phyloP scores from a whole-genome alignment of 441 rosid species.

The Adansonia madagascariensis region DNA sequence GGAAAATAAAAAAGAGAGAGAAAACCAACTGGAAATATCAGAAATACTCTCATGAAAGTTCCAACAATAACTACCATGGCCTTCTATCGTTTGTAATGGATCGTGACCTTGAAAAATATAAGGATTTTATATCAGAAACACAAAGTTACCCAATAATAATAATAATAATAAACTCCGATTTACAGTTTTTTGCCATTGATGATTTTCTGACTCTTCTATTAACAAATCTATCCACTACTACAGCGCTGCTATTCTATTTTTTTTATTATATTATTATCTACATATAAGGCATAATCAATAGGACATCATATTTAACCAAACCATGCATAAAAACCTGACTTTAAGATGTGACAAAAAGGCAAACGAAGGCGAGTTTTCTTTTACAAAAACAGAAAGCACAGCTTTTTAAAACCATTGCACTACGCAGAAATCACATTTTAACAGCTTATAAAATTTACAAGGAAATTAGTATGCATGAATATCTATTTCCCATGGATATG shows the following conservation, averaged over 20 bases:
- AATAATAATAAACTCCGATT: background rate
- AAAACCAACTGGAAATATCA: background rate
- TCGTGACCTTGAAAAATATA: background rate
- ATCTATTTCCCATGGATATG: background rate
- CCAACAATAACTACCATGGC: background rate
- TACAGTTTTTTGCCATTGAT: constrained; percentile 1
- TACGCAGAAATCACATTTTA: background rate
- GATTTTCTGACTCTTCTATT: background rate
- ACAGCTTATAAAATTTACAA: background rate
- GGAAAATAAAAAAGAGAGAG: background rate
- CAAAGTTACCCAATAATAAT: background rate
- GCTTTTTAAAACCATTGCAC: background rate
- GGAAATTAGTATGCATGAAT: background rate
- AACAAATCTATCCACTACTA: background rate
- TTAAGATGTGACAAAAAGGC: background rate
- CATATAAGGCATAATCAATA: background rate
- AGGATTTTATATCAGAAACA: constrained; percentile 16
- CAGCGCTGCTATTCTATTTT: too few species aligned
- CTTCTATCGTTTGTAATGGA: background rate
- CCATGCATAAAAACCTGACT: background rate
- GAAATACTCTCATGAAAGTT: background rate
- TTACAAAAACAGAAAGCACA: background rate
- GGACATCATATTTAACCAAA: background rate
- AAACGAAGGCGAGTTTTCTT: background rate
- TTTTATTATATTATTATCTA: constrained; percentile 3